Base-by-base conservation (phyloP, 768 basidiomycete species). In the Hemileccinum impolitum region DNA sequence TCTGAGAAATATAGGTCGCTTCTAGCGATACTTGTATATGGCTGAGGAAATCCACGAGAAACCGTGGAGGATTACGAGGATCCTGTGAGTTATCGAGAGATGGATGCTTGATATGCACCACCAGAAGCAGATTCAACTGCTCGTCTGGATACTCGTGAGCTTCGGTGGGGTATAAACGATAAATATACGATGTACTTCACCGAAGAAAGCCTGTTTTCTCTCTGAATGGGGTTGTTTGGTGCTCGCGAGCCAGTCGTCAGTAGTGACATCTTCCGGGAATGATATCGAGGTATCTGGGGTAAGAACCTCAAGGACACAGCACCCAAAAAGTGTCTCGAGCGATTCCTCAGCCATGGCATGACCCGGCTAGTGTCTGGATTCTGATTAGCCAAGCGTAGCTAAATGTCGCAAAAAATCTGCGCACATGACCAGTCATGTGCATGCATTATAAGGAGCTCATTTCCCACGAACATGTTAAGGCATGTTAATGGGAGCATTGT, bases 21-120 rank as follows among this genome's bases (percentile, higher is more conserved):
- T 92, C 90, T 39, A 92, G 75, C 7, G 90, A 82, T 14, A 92
- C 73, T 68, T 94, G 86, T 7, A 87, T 67, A 64, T 85, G 85
- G 3, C 80, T 68, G 36, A 91, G 71, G 59, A 88, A 81, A 6
- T 78, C 67, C 7, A 87, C 70, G 25, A 90, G 69, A 19, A 58
- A 32, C 3, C 61, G 39, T 2, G 75, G 72, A 12, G 70, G 69
- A 17, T 54, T 47, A n/a, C 48, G 40, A 17, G 38, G 48, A 38
- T 60, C 54, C 6, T 57, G 53, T 25, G 53, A 17, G 37, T 63
- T 52, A 38, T 70, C 65, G n/a, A 76, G 75, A 4, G 56, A 66
- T 39, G 48, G 60, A 57, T 57, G 57, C 14, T 58, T 61, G 55
- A 56, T 58, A 53, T 65, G 66, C 45, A 81, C 54, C 25, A 71